A percentile compares a stretch with the other conserved stretches of the same genome.
These are phyloP conservation scores for Tolypocladium endophyticum DNA, from an alignment of 2,329 filamentous ascomycete species.

Conservation along the genomic window DNA sequence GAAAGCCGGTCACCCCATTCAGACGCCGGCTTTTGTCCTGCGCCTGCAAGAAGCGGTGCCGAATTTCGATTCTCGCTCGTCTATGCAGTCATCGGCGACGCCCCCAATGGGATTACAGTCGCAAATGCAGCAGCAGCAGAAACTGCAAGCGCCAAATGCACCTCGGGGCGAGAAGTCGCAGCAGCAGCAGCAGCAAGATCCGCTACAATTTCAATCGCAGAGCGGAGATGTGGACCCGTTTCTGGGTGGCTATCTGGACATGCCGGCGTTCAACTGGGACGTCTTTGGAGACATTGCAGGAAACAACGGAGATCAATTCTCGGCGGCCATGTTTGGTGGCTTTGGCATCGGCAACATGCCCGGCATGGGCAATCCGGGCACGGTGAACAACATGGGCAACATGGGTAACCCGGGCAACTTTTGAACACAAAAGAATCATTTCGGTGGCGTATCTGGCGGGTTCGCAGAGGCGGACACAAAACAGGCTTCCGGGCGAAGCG, in stretches of 20 bases:
- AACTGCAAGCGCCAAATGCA: neutral
- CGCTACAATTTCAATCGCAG: conserved; percentile 2
- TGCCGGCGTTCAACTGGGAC: conserved; percentile 33
- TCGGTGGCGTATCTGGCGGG: neutral
- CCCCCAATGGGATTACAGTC: conserved; percentile 16
- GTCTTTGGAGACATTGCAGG: conserved; percentile 26
- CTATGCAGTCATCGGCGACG: conserved; percentile 15
- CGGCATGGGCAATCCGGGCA: conserved; percentile 6
- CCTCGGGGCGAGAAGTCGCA: neutral
- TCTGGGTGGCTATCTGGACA: conserved; percentile 32
- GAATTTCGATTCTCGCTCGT: conserved; percentile 23
- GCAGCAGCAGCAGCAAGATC: conserved; percentile 1
- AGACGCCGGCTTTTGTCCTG: conserved; percentile 34
- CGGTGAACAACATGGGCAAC: conserved; percentile 2
- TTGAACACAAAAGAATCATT: neutral
- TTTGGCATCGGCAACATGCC: conserved; percentile 15
- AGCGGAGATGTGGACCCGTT: conserved; percentile 30
- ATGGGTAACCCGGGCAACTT: conserved; percentile 1
- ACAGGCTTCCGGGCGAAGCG: neutral
- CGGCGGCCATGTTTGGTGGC: conserved; percentile 19
- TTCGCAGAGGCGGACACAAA: neutral
- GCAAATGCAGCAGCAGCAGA: conserved; percentile 8
- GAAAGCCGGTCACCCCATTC: conserved; percentile 24
- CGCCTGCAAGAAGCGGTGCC: conserved; percentile 33
- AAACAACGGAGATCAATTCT: conserved; percentile 15